Percentiles rank a stretch among this genome's conserved stretches.
Evolutionary conservation across 441 rosid species (phyloP).

Genomic region (Arabidopsis lyrata): DNA sequence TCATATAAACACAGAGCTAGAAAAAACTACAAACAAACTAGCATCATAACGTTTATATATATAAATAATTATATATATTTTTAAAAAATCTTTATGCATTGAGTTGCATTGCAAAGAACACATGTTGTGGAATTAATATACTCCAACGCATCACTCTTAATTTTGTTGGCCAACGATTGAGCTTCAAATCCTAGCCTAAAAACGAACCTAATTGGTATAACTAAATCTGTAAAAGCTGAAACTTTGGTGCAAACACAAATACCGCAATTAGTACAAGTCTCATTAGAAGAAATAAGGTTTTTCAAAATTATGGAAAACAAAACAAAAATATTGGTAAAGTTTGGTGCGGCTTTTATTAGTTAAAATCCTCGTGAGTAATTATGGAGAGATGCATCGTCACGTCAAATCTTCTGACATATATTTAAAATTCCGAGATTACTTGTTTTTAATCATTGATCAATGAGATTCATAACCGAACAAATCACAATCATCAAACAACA

Average conservation of each 20-base stretch:
- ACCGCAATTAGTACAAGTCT: constrained; percentile 5
- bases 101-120: not conserved
- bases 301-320: not conserved
- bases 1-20: not conserved
- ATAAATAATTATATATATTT: not conserved
- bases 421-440: constrained; percentile 30
- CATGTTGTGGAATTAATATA: not conserved
- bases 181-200: constrained; percentile 1
- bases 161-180: constrained; percentile 1
- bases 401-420: constrained; percentile 36
- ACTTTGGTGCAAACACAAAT: constrained; percentile 9
- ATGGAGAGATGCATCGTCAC: constrained; percentile 40
- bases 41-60: not conserved
- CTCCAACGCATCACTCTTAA: not conserved
- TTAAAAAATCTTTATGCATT: not conserved
- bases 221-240: not conserved
- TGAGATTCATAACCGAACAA: constrained; percentile 11
- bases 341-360: constrained; percentile 40
- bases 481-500: not conserved
- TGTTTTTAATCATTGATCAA: constrained; percentile 41
- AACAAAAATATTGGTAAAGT: constrained; percentile 19
- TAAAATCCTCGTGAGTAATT: constrained; percentile 34
- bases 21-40: not conserved
- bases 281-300: not conserved
- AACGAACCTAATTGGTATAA: constrained; percentile 12